These are phyloP conservation scores for Calophaca sinica DNA, from an alignment of 306 rosid species.

Conservation along the genomic window DNA sequence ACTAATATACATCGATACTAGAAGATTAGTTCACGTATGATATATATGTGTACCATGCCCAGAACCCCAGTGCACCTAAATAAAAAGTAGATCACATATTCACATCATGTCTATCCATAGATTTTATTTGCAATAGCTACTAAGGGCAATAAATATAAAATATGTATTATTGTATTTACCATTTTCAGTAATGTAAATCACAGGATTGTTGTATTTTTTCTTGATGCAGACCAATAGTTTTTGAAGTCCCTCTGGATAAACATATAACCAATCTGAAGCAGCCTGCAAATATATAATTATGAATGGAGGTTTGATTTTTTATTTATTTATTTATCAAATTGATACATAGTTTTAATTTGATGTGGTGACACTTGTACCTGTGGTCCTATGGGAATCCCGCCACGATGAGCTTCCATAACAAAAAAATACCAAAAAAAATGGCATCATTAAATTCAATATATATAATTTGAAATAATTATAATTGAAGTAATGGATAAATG, in stretches of 20 bases:
- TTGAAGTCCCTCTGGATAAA: constrained; percentile 62
- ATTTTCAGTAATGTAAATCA: constrained; percentile 69
- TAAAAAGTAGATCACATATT: neutral
- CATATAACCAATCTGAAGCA: constrained; percentile 57
- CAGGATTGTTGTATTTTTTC: constrained; percentile 58
- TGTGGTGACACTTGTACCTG: constrained; percentile 20
- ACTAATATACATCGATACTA: too few species aligned
- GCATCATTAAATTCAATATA: neutral
- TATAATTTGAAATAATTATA: neutral
- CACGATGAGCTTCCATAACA: constrained; percentile 44
- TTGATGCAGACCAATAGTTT: constrained; percentile 52
- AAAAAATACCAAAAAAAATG: neutral
- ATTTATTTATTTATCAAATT: too few species aligned
- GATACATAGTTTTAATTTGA: neutral
- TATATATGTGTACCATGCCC: too few species aligned
- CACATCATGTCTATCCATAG: neutral
- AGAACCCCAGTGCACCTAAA: too few species aligned
- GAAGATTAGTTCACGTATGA: too few species aligned
- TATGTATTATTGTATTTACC: constrained; percentile 45
- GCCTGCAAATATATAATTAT: constrained; percentile 48
- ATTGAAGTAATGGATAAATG: neutral
- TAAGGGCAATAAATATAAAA: neutral
- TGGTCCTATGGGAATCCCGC: constrained; percentile 62
- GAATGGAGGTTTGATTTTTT: neutral
- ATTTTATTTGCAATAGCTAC: neutral